Percentiles rank a stretch among this genome's conserved stretches.
Conservation (phyloP, 768 basidiomycete species). For the Suillus americanus region DNA sequence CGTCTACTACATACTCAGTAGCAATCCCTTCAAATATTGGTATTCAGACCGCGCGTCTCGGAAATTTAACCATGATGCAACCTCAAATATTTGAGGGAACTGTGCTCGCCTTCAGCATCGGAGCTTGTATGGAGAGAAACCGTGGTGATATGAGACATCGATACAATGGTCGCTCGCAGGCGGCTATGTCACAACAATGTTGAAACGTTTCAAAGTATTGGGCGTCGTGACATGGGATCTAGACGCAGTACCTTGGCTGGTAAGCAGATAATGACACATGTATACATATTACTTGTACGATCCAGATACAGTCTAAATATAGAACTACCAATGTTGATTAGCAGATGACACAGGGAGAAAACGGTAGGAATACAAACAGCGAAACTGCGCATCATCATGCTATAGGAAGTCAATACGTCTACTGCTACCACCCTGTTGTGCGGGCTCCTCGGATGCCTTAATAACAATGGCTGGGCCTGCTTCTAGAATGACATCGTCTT, state of each 20-base stretch:
- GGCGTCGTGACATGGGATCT: background rate
- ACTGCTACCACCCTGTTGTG: conserved; percentile 2
- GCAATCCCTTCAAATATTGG: background rate
- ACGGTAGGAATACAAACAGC: background rate
- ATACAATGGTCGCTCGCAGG: background rate
- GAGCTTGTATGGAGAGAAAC: background rate
- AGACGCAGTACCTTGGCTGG: background rate
- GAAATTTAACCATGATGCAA: background rate
- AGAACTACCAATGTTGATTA: conserved; percentile 1
- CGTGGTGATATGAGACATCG: background rate
- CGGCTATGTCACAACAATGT: background rate
- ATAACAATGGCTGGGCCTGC: conserved; percentile 64
- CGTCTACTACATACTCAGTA: background rate
- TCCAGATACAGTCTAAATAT: conserved; percentile 6
- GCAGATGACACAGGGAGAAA: background rate
- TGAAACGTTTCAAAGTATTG: background rate
- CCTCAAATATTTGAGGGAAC: background rate
- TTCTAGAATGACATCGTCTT: conserved; percentile 74
- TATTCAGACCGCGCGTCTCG: background rate
- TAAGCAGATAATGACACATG: background rate
- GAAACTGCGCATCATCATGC: background rate
- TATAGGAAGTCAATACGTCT: background rate
- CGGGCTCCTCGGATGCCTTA: conserved; percentile 30
- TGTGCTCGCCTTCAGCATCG: background rate
- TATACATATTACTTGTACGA: background rate